A percentile compares a stretch with the other conserved stretches of the same genome.
These are phyloP conservation scores for Vanderwaltozyma yarrowii DNA, from an alignment of 805 yeast species.

Conservation along the genomic window DNA sequence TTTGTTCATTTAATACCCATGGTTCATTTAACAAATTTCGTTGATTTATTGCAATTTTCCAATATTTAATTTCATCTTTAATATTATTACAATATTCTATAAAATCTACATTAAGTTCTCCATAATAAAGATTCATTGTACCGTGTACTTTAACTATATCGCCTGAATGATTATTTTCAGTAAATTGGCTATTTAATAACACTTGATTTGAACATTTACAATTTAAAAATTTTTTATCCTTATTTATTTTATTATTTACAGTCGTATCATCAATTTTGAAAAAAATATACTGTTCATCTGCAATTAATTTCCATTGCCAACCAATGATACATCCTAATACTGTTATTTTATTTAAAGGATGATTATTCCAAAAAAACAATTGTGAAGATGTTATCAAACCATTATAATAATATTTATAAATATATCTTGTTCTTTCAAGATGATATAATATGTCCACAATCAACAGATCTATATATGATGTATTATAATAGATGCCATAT, in stretches of 20 bases:
- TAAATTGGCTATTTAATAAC: conserved; percentile 16
- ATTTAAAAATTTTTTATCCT: conserved; percentile 6
- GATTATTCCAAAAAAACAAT: conserved; percentile 31
- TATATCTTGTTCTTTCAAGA: conserved; percentile 4
- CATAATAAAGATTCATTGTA: conserved; percentile 5
- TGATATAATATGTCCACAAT: conserved; percentile 5
- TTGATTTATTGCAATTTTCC: conserved; percentile 24
- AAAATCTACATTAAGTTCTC: conserved; percentile 27
- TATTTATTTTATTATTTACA: background rate
- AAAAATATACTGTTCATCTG: conserved; percentile 12
- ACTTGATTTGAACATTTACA: conserved; percentile 21
- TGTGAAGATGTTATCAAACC: background rate
- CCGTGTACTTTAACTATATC: conserved; percentile 26
- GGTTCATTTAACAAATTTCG: conserved; percentile 23
- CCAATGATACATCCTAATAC: conserved; percentile 32
- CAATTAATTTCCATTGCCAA: conserved; percentile 11
- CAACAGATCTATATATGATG: conserved; percentile 4
- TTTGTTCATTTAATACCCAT: conserved; percentile 24
- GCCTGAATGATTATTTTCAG: conserved; percentile 15
- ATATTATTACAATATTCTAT: conserved; percentile 19
- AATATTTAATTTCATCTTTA: conserved; percentile 28
- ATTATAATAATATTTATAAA: conserved; percentile 6
- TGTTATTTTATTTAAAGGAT: conserved; percentile 32
- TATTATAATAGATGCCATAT: conserved; percentile 3
- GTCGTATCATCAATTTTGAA: conserved; percentile 20